These are phyloP conservation scores for Epichloe sp. DNA, from an alignment of 2,329 filamentous ascomycete genomes.

Conservation along the genomic window DNA sequence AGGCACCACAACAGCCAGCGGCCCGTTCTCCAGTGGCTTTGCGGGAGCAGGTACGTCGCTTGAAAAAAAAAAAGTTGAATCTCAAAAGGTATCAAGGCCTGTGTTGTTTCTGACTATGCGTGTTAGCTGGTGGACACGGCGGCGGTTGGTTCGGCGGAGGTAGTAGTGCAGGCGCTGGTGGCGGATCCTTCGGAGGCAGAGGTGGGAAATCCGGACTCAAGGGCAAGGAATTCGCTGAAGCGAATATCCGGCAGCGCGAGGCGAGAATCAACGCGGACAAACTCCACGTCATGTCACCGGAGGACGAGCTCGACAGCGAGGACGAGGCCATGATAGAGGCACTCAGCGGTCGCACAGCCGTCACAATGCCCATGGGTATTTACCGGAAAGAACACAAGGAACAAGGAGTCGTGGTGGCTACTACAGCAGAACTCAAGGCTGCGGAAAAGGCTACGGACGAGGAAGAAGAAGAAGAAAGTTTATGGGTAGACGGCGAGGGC, in stretches of 20 bases:
- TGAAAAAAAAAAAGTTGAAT: neutral
- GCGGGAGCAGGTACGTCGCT: slow-evolving; percentile 12
- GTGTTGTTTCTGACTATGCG: slow-evolving; percentile 1
- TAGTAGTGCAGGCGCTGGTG: slow-evolving; percentile 15
- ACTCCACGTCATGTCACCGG: slow-evolving; percentile 30
- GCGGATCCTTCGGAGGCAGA: slow-evolving; percentile 15
- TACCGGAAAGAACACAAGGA: slow-evolving; percentile 41
- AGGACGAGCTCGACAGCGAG: slow-evolving; percentile 33
- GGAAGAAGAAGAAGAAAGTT: slow-evolving; percentile 32
- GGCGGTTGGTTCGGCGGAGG: slow-evolving; percentile 20
- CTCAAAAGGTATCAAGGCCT: neutral
- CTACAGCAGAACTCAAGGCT: slow-evolving; percentile 43
- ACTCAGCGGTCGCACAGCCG: slow-evolving; percentile 17
- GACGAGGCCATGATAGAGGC: slow-evolving; percentile 28
- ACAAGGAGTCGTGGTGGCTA: slow-evolving; percentile 38
- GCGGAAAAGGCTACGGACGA: slow-evolving; percentile 33
- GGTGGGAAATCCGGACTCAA: slow-evolving; percentile 20
- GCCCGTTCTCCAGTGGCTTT: slow-evolving; percentile 24
- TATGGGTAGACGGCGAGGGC: slow-evolving; percentile 28
- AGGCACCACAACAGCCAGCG: slow-evolving; percentile 23
- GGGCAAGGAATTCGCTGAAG: slow-evolving; percentile 26
- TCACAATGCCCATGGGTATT: slow-evolving; percentile 41
- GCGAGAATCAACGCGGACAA: slow-evolving; percentile 43
- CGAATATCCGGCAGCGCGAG: slow-evolving; percentile 23
- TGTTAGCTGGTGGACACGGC: slow-evolving; percentile 10